Evolutionary conservation across 2,329 filamentous ascomycete genomes (phyloP).

Genomic region (Rutstroemia sp.): DNA sequence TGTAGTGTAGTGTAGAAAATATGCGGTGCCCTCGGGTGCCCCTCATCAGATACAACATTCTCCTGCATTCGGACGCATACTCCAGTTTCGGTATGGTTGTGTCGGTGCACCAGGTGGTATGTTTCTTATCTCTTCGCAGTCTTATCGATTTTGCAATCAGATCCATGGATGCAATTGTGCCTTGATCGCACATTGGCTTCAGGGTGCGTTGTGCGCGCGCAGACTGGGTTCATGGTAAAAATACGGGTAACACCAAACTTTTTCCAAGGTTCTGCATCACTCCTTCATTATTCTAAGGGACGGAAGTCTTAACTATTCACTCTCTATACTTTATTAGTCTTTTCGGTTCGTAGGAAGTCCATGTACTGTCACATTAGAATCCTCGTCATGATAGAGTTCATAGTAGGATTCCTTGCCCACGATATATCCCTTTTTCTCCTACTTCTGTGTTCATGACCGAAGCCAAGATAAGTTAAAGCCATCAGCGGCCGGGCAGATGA

Average conservation of each 20-base stretch:
- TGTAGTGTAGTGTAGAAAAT: background rate
- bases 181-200: conserved; percentile 8
- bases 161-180: conserved; percentile 7
- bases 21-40: background rate
- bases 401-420: background rate
- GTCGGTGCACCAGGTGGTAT: background rate
- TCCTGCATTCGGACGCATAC: conserved; percentile 7
- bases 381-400: background rate
- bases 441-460: background rate
- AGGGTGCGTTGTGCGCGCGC: background rate
- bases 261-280: background rate
- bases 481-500: background rate
- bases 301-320: background rate
- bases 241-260: background rate
- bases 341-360: background rate
- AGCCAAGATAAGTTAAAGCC: conserved; percentile 3
- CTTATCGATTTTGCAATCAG: conserved; percentile 1
- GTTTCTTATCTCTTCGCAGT: conserved; percentile 5
- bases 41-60: conserved; percentile 7
- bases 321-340: background rate
- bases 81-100: background rate
- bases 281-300: background rate
- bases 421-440: background rate
- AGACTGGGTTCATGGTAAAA: background rate
- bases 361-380: background rate